Evolutionary conservation across 352 stramenopile species (phyloP).

Genomic region (Pythium periplocum): DNA sequence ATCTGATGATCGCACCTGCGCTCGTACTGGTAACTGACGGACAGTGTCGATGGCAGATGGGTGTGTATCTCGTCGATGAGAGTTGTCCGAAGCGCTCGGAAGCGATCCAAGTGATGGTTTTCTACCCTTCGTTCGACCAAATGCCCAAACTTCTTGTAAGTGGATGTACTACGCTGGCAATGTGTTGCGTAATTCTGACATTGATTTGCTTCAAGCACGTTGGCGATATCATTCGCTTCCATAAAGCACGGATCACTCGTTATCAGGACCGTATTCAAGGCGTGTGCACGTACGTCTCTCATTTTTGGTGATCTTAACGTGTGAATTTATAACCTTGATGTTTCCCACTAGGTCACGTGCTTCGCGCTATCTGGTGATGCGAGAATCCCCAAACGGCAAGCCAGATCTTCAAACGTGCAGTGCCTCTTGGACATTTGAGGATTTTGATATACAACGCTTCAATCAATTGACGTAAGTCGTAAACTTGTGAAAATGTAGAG

Average conservation of each 20-base stretch:
- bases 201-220: conserved; percentile 29
- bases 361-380: conserved; percentile 60
- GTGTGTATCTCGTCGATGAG: conserved; percentile 59
- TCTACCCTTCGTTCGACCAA: conserved; percentile 43
- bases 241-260: conserved; percentile 64
- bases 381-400: conserved; percentile 19
- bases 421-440: conserved; percentile 57
- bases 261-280: conserved; percentile 57
- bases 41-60: conserved; percentile 39
- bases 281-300: conserved; percentile 36
- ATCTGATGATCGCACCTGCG: conserved; percentile 3
- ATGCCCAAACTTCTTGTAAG: conserved; percentile 62
- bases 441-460: conserved; percentile 39
- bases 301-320: not conserved
- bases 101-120: conserved; percentile 63
- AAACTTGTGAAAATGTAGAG: too few species aligned
- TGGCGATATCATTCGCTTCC: conserved; percentile 75
- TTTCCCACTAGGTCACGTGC: conserved; percentile 19
- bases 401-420: conserved; percentile 47
- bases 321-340: too few species aligned
- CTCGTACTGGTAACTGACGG: not conserved
- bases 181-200: too few species aligned
- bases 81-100: conserved; percentile 41
- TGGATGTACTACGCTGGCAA: not conserved
- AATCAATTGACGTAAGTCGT: conserved; percentile 17